phyloP scores from a whole-genome alignment of 2,329 filamentous ascomycete species.

The Chaetomium olivaceum region DNA sequence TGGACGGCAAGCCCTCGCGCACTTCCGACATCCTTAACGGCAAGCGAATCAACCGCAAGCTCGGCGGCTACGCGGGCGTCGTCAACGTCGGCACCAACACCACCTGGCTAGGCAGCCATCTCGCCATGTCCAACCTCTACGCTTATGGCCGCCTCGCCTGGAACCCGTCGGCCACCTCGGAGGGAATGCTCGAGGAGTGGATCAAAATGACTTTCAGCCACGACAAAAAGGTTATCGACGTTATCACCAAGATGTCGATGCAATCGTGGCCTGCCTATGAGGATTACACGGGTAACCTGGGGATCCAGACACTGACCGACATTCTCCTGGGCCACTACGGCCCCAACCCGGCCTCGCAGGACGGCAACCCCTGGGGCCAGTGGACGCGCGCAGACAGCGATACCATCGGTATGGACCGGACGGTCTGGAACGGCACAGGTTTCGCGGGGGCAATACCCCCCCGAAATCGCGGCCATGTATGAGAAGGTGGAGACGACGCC shows the following conservation, averaged over 20 bases:
- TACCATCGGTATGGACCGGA: conserved; percentile 70
- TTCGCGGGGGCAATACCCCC: conserved; percentile 67
- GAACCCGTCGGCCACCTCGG: conserved; percentile 54
- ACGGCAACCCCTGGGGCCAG: conserved; percentile 69
- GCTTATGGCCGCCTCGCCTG: conserved; percentile 68
- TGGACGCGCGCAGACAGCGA: conserved; percentile 66
- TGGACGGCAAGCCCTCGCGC: conserved; percentile 56
- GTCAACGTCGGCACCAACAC: conserved; percentile 66
- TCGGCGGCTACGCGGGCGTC: conserved; percentile 66
- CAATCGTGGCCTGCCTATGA: conserved; percentile 71
- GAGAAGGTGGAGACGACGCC: conserved; percentile 64
- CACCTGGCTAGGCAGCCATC: conserved; percentile 69
- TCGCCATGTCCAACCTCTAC: conserved; percentile 72
- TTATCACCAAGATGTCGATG: conserved; percentile 64
- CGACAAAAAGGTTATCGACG: conserved; percentile 55
- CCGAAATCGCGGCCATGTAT: conserved; percentile 57
- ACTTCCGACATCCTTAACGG: conserved; percentile 64
- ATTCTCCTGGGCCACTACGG: conserved; percentile 68
- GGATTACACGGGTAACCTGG: conserved; percentile 69
- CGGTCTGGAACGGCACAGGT: conserved; percentile 66
- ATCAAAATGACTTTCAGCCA: conserved; percentile 65
- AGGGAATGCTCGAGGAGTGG: conserved; percentile 63
- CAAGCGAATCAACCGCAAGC: conserved; percentile 55
- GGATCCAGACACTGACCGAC: conserved; percentile 68
- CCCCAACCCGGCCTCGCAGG: conserved; percentile 65